These are phyloP conservation scores for Cyclaneusma minus DNA, from an alignment of 2,329 filamentous ascomycete genomes.

Conservation along the genomic window DNA sequence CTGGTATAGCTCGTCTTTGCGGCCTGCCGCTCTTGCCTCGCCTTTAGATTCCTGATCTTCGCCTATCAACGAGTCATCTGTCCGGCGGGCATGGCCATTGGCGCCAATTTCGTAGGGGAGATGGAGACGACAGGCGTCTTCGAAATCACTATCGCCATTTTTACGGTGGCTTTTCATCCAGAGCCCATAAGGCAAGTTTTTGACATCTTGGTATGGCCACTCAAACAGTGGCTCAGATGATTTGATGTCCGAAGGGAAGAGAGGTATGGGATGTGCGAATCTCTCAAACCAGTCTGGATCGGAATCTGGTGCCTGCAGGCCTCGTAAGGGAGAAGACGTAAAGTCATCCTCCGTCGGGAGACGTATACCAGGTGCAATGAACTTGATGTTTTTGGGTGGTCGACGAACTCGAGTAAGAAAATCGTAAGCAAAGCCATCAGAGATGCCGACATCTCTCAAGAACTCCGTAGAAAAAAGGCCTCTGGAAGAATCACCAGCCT, in stretches of 20 bases:
- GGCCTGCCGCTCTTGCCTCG: constrained; percentile 1
- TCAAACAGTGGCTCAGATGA: constrained; percentile 4
- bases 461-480: constrained; percentile 4
- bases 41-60: constrained; percentile 2
- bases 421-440: constrained; percentile 4
- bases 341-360: constrained; percentile 3
- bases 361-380: constrained; percentile 4
- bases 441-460: constrained; percentile 3
- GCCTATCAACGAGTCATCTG: constrained; percentile 5
- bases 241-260: constrained; percentile 6
- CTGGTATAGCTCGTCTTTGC: constrained; percentile 8
- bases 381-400: constrained; percentile 4
- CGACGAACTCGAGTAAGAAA: constrained; percentile 5
- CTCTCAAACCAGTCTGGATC: too few species aligned
- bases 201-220: constrained; percentile 3
- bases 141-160: constrained; percentile 2
- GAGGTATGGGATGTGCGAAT: constrained; percentile 5
- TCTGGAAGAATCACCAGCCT: too few species aligned
- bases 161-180: constrained; percentile 4
- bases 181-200: constrained; percentile 4
- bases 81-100: constrained; percentile 4
- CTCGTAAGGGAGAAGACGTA: constrained; percentile 1
- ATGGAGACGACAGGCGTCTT: constrained; percentile 5
- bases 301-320: constrained; percentile 2
- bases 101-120: constrained; percentile 4